Evolutionary conservation across 1,284 basidiomycete genomes (phyloP), one percentile per base, ranked within the genome.

Genomic region (Somion occarium): DNA sequence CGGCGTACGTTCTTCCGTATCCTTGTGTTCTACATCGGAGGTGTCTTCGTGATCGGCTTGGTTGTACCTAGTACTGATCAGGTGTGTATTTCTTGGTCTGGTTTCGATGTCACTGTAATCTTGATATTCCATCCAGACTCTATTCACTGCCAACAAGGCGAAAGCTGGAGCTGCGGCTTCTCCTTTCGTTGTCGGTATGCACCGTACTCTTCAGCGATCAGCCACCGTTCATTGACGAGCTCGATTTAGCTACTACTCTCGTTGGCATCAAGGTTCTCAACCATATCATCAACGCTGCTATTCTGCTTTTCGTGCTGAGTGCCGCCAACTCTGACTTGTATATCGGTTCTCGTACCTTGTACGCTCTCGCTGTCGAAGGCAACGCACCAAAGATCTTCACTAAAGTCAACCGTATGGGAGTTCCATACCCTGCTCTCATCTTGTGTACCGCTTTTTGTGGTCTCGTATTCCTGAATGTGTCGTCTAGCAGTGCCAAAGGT

Each of bases 301-400:
- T 93, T 56, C 70, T 92, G 41, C 74, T 86, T 50, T 86, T 86
- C 58, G 86, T 88, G 7, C 77, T 85, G 66, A 86, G 83, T 38
- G 84, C 88, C 15, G 85, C 82, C 7, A 79, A 82, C 55, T 82
- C 82, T 22, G 80, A 83, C 59, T 69, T 89, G 25, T 91, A 85
- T 64, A 81, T 82, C 34, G 77, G 78, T 22, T 82, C 80, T 20
- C 74, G 85, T 53, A 83, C 80, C 5, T 68, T 88, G 19, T 83
- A 87, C 59, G 83, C 81, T 41, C 74, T 91, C 39, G 80, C 86
- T 1, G 73, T 84, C 45, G 79, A 82, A 44, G 80, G 83, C 3
- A 82, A 86, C 54, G 85, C 85, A 0, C 88, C 88, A 1, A 73
- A 65, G 38, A 64, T 87, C 55, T 87, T 88, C 55, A 70, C 72